Conservation (phyloP, 805 yeast genomes). For the Saccharomycopsis selenospora region DNA sequence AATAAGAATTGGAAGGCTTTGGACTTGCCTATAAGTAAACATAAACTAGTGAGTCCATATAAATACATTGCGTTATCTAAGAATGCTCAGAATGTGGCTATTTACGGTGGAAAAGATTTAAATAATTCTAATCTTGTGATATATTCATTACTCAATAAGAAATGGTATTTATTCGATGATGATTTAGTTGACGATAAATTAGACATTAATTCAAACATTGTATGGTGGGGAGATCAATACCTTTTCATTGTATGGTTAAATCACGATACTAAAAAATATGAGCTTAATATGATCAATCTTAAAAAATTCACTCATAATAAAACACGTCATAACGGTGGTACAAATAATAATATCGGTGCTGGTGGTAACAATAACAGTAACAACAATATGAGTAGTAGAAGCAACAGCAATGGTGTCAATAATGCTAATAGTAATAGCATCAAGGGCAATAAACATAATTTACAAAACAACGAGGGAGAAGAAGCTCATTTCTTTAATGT, state of each 20-base stretch:
- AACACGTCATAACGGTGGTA: background rate
- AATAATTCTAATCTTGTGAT: conserved; percentile 20
- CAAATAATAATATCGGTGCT: background rate
- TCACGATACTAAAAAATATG: conserved; percentile 13
- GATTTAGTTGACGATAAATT: conserved; percentile 20
- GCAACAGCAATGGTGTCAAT: background rate
- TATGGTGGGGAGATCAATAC: conserved; percentile 20
- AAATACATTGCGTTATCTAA: conserved; percentile 22
- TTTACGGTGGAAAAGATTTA: conserved; percentile 21
- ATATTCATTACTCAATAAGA: conserved; percentile 22
- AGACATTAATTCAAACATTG: conserved; percentile 12
- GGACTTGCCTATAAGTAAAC: conserved; percentile 9
- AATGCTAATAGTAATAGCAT: background rate
- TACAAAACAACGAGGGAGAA: conserved; percentile 9
- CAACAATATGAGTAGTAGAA: background rate
- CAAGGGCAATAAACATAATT: background rate
- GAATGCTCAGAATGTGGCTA: conserved; percentile 24
- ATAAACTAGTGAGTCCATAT: conserved; percentile 15
- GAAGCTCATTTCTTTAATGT: conserved; percentile 23
- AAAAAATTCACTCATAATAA: conserved; percentile 6
- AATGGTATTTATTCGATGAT: conserved; percentile 27
- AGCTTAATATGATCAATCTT: conserved; percentile 18
- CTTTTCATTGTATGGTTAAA: conserved; percentile 17
- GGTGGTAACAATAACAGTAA: background rate
- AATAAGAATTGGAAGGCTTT: conserved; percentile 9